A percentile compares a stretch with the other conserved stretches of the same genome.
Conservation (phyloP, 2,329 filamentous ascomycete species). For the Aureobasidium sp. region DNA sequence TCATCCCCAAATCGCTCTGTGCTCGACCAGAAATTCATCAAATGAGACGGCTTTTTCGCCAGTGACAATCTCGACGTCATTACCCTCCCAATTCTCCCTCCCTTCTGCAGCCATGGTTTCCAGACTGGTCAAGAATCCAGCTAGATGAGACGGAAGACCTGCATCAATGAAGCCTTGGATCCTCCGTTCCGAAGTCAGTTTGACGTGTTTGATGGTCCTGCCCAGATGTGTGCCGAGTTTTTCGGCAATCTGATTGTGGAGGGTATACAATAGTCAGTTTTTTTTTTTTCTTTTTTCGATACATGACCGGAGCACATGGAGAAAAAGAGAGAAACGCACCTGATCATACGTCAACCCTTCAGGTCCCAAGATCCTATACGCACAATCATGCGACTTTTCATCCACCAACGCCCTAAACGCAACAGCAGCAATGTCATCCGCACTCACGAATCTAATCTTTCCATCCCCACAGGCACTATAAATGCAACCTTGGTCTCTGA, state of each 20-base stretch:
- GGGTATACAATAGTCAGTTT: too few relatives aligned
- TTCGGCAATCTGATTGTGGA: neutral
- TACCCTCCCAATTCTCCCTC: neutral
- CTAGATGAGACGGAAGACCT: neutral
- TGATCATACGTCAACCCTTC: neutral
- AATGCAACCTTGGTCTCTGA: neutral
- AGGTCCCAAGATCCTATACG: neutral
- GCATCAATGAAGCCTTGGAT: neutral
- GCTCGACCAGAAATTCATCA: neutral
- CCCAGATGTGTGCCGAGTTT: neutral
- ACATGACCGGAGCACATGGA: neutral
- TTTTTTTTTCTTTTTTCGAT: too few relatives aligned
- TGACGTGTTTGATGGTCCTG: neutral
- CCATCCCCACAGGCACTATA: neutral
- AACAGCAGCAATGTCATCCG: neutral
- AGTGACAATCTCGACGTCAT: neutral
- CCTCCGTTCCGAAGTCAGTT: neutral
- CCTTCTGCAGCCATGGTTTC: neutral
- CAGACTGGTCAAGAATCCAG: neutral
- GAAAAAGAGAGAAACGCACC: neutral
- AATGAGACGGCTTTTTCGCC: neutral
- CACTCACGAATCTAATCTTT: neutral
- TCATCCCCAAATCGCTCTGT: neutral
- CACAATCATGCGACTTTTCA: neutral
- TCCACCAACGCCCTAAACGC: neutral